phyloP scores from a whole-genome alignment of 805 yeast species.

The Wickerhamiella occidentalis region DNA sequence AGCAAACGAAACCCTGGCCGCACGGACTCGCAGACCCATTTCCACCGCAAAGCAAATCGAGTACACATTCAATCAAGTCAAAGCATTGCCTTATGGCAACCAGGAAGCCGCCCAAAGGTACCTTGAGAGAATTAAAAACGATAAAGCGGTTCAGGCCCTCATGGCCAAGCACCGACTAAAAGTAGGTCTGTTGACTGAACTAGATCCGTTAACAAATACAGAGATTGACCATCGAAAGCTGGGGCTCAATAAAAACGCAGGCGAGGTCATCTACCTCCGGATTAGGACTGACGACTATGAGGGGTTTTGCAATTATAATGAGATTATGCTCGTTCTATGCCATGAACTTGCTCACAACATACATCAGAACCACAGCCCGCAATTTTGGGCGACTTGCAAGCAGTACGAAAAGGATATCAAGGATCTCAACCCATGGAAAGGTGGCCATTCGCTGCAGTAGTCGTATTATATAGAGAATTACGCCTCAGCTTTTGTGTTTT shows the following conservation, averaged over 20 bases:
- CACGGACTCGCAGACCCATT: constrained; percentile 10
- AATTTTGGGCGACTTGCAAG: constrained; percentile 28
- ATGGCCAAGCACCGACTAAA: constrained; percentile 28
- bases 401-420: constrained; percentile 28
- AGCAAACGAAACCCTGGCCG: constrained; percentile 14
- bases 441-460: constrained; percentile 2
- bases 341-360: constrained; percentile 33
- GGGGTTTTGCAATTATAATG: constrained; percentile 29
- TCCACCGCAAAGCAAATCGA: constrained; percentile 7
- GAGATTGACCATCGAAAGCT: constrained; percentile 22
- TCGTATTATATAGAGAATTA: too few species aligned
- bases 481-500: too few species aligned
- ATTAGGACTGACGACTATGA: constrained; percentile 30
- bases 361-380: constrained; percentile 27
- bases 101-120: constrained; percentile 24
- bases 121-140: constrained; percentile 26
- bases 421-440: constrained; percentile 12
- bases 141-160: constrained; percentile 28
- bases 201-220: constrained; percentile 31
- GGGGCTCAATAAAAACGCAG: constrained; percentile 29
- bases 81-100: constrained; percentile 27
- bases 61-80: constrained; percentile 27
- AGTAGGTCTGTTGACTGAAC: constrained; percentile 29
- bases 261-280: constrained; percentile 29
- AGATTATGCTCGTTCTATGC: constrained; percentile 28